Conservation (phyloP, 805 yeast species). For the Candida pini region DNA sequence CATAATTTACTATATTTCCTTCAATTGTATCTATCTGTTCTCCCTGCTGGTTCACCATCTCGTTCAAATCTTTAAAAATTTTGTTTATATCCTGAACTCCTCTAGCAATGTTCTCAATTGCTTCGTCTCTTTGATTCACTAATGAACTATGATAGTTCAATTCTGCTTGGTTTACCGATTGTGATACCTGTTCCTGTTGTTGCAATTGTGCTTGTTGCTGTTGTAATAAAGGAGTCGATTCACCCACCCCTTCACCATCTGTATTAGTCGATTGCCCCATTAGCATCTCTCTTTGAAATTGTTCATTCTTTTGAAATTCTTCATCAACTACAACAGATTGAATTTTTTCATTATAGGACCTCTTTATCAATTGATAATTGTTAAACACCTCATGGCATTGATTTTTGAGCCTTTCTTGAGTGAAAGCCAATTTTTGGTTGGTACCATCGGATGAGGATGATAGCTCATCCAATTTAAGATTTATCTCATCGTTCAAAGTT, state of each 20-base stretch:
- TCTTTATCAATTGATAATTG: constrained; percentile 36
- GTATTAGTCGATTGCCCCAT: background rate
- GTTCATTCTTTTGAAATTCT: constrained; percentile 13
- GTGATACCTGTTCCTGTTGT: constrained; percentile 10
- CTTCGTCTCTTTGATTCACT: constrained; percentile 68
- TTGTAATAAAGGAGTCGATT: constrained; percentile 13
- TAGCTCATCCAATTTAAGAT: constrained; percentile 9
- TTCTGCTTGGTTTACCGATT: constrained; percentile 35
- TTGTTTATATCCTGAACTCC: constrained; percentile 84
- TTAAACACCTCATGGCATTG: constrained; percentile 52
- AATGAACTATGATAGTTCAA: constrained; percentile 58
- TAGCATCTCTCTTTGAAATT: constrained; percentile 2
- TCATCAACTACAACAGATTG: constrained; percentile 33
- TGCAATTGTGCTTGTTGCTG: constrained; percentile 31
- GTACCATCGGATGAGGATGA: background rate
- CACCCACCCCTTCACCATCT: constrained; percentile 12
- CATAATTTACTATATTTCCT: constrained; percentile 62
- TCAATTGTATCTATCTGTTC: constrained; percentile 79
- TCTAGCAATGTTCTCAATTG: constrained; percentile 63
- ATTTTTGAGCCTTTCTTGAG: constrained; percentile 45
- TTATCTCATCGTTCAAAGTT: constrained; percentile 12
- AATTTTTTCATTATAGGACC: constrained; percentile 46
- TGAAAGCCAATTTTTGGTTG: constrained; percentile 25
- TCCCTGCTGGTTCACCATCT: constrained; percentile 79
- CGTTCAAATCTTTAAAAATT: constrained; percentile 76